Evolutionary conservation across 1,284 basidiomycete species (phyloP), one percentile per base, ranked within the genome.

Genomic region (Malassezia caprae): DNA sequence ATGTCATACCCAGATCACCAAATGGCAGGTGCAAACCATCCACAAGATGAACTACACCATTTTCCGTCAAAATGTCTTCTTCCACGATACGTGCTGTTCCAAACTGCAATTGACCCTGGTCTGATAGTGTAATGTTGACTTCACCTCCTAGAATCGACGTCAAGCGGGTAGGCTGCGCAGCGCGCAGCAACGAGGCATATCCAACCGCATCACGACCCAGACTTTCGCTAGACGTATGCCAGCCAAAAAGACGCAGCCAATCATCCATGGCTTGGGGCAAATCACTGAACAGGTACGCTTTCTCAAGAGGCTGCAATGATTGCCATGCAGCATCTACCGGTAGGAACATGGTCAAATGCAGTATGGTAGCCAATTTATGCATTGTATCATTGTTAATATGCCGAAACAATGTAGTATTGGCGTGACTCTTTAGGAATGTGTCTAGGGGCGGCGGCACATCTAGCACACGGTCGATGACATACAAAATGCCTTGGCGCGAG

Each of bases 331-430:
- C 77, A 68, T 94, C 82, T 13, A 85, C 79, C 0, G 94, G 93
- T 2, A 94, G 80, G 75, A 99, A 99, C 32, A 98, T 67, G 0
- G 93, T 96, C 30, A 94, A 77, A 66, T 86, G 84, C 0, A 87
- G 77, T 0, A 55, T 67, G 5, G 61, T 61, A 7, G 65, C 61
- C 11, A 73, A 50, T 11, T 60, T 63, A 21, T 58, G 55, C 12
- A 72, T 30, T 4, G 61, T 48, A 23, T 61, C 50, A 23, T 55
- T 53, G 81, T 68, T 47, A 42, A 75, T 49, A 32, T 48, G 13
- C 8, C 10, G 26, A 30, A 41, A 52, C 12, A 48, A 8, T 23
- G 13, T 10, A 4, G 43, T 23, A 19, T 11, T 23, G 26, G n/a
- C 31, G 23, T 35, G 21, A 4, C 19, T 44, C 8, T 15, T 44